These are phyloP conservation scores for Tetrahymena thermophila DNA, from an alignment of 73 alveolate genomes.

Conservation along the genomic window DNA sequence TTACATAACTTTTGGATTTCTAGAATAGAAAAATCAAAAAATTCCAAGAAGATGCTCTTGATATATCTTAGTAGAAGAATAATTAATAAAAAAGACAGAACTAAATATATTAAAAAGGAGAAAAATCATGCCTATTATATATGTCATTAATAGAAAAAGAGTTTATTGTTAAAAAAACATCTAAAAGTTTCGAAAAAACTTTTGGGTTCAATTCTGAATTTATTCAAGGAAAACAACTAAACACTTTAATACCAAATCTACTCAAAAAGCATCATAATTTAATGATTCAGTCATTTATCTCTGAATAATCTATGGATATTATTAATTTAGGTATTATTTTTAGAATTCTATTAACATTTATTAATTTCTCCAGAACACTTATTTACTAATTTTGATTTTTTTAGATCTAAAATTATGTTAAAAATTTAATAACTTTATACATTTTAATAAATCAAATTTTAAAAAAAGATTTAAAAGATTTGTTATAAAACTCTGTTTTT, in stretches of 20 bases:
- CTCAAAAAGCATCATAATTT: not conserved
- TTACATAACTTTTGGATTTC: not conserved
- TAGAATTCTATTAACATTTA: no score
- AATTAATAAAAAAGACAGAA: no score
- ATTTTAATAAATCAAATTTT: no score
- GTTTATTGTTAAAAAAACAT: not conserved
- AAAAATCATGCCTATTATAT: not conserved
- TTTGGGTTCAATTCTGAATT: not conserved
- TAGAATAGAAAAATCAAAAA: not conserved
- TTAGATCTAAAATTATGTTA: no score
- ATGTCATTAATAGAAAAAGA: not conserved
- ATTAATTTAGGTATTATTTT: not conserved
- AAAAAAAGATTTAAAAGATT: no score
- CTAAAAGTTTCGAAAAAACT: not conserved
- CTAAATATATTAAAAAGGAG: not conserved
- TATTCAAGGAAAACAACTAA: not conserved
- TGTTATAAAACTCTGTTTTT: no score
- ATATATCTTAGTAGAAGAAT: not conserved
- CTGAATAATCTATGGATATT: not conserved
- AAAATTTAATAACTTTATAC: no score
- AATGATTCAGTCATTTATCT: not conserved
- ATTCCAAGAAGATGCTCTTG: no score
- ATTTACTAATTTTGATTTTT: no score
- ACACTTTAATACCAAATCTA: not conserved
- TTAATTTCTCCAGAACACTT: no score